These are phyloP conservation scores for Chaetomium strumarium DNA, from an alignment of 2,329 filamentous ascomycete genomes.

Conservation along the genomic window DNA sequence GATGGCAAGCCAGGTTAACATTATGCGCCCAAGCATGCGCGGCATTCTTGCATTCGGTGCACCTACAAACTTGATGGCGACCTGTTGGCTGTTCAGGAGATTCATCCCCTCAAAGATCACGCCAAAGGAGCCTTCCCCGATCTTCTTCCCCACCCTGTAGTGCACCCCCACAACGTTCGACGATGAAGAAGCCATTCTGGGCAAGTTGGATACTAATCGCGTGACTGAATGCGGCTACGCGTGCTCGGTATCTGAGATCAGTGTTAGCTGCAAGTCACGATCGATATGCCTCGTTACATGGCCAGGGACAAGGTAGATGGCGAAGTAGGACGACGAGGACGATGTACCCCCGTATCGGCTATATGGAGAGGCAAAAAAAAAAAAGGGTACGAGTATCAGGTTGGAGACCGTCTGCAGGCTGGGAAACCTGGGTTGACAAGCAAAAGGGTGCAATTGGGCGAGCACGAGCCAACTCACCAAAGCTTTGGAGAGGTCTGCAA, in stretches of 20 bases:
- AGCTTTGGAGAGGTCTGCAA: constrained; percentile 5
- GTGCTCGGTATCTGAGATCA: constrained; percentile 2
- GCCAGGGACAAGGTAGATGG: not conserved
- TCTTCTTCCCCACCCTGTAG: constrained; percentile 98
- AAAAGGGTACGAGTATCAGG: not conserved
- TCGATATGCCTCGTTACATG: not conserved
- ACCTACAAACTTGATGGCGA: constrained; percentile 98
- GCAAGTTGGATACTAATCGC: not conserved
- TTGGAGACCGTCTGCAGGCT: not conserved
- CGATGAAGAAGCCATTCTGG: constrained; percentile 73
- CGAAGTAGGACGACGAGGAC: not conserved
- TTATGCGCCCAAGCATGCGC: not conserved
- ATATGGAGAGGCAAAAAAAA: not conserved
- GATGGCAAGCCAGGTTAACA: constrained; percentile 12
- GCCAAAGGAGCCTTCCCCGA: constrained; percentile 96
- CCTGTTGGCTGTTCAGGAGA: constrained; percentile 96
- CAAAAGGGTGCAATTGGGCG: not conserved
- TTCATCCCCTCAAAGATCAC: constrained; percentile 99
- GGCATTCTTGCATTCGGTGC: not conserved
- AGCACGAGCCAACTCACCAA: constrained; percentile 19
- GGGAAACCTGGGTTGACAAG: not conserved
- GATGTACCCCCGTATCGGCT: no score
- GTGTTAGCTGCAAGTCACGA: constrained; percentile 2
- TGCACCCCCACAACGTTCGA: constrained; percentile 98
- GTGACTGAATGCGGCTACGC: not conserved